Evolutionary conservation across 75 land plant genomes (phyloP).

Genomic region (Cryptomeria japonica): DNA sequence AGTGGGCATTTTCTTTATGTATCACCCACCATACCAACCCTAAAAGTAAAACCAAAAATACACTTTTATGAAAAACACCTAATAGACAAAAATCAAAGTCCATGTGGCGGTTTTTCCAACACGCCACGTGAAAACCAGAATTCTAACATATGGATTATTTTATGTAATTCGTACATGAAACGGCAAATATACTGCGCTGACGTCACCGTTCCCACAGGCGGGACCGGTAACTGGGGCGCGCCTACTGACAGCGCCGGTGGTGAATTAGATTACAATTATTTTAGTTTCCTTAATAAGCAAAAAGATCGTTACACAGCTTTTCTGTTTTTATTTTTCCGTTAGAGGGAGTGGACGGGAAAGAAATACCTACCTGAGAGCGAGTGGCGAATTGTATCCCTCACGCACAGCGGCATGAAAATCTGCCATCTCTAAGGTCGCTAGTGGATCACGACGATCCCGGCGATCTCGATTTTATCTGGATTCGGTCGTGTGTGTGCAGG

Average conservation of each 20-base stretch:
- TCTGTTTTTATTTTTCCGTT: background rate
- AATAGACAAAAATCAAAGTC: too few relatives aligned
- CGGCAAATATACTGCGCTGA: background rate
- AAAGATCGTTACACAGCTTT: background rate
- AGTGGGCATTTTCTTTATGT: too few relatives aligned
- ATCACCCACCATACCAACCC: too few relatives aligned
- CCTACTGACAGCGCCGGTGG: background rate
- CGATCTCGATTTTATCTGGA: background rate
- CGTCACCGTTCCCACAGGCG: background rate
- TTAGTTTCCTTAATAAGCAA: background rate
- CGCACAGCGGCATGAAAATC: background rate
- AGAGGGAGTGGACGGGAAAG: background rate
- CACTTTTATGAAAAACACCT: too few relatives aligned
- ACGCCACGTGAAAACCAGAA: too few relatives aligned
- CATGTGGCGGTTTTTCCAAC: too few relatives aligned
- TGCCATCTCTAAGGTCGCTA: background rate
- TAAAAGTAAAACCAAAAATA: too few relatives aligned
- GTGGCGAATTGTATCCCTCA: background rate
- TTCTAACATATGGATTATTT: background rate
- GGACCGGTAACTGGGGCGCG: background rate
- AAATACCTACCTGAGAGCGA: background rate
- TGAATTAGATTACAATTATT: background rate
- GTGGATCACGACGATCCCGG: background rate
- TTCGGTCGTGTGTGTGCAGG: background rate
- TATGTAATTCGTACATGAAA: background rate